Evolutionary conservation across 1,139 yeast genomes (phyloP).

Genomic region (Yamadazyma spencermartinsiae): DNA sequence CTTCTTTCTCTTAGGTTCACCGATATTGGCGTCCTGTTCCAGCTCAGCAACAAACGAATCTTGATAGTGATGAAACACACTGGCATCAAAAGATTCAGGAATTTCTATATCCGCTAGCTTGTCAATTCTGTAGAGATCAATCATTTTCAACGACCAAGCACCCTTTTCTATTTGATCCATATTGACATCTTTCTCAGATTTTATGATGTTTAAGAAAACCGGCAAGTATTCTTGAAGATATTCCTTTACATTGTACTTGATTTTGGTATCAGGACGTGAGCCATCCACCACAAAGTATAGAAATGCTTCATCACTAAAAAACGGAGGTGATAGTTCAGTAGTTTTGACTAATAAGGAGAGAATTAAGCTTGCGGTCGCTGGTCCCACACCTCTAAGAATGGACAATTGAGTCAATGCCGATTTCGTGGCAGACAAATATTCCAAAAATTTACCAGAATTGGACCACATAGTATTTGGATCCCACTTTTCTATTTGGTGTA

Average conservation of each 20-base stretch:
- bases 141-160: slow-evolving; percentile 40
- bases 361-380: slow-evolving; percentile 50
- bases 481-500: slow-evolving; percentile 14
- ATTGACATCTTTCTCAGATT: slow-evolving; percentile 9
- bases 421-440: slow-evolving; percentile 22
- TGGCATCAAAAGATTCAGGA: slow-evolving; percentile 13
- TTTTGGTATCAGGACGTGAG: slow-evolving; percentile 28
- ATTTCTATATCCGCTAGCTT: slow-evolving; percentile 25
- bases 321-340: slow-evolving; percentile 39
- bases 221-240: slow-evolving; percentile 38
- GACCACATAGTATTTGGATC: neutral
- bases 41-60: slow-evolving; percentile 1
- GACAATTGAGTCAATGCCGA: slow-evolving; percentile 30
- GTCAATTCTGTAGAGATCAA: slow-evolving; percentile 24
- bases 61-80: slow-evolving; percentile 1
- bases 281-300: slow-evolving; percentile 35
- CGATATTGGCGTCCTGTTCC: slow-evolving; percentile 3
- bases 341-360: slow-evolving; percentile 32
- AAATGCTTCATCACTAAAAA: slow-evolving; percentile 51
- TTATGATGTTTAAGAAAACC: slow-evolving; percentile 20
- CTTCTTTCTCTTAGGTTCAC: slow-evolving; percentile 9
- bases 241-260: slow-evolving; percentile 46
- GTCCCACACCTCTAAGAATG: slow-evolving; percentile 48
- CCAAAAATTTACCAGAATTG: slow-evolving; percentile 4
- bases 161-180: slow-evolving; percentile 33